phyloP scores from a whole-genome alignment of 208 protist species.

The Naegleria fowleri region DNA sequence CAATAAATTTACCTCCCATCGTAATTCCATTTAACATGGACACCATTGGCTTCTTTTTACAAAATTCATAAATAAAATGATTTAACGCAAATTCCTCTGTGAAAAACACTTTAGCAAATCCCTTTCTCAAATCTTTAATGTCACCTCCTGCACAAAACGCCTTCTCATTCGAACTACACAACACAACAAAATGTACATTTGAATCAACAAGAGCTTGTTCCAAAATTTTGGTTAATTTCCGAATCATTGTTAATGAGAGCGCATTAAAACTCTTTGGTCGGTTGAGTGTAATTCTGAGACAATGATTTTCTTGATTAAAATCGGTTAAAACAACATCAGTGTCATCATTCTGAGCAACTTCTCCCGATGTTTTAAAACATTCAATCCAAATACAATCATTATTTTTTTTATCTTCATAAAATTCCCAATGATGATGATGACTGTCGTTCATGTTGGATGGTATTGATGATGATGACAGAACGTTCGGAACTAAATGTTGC shows the following conservation, averaged over 20 bases:
- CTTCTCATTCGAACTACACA: neutral
- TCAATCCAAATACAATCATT: too few species aligned
- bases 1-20: conserved; percentile 33
- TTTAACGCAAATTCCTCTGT: neutral
- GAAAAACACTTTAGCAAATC: neutral
- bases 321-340: neutral
- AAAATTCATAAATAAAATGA: neutral
- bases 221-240: neutral
- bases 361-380: too few species aligned
- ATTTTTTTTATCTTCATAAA: too few species aligned
- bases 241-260: neutral
- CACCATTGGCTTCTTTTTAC: conserved; percentile 1
- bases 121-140: neutral
- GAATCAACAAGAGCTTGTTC: neutral
- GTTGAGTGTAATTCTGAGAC: neutral
- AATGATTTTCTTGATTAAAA: neutral
- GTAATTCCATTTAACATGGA: conserved; percentile 26
- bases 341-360: neutral
- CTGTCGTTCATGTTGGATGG: too few species aligned
- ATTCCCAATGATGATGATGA: too few species aligned
- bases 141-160: conserved; percentile 34
- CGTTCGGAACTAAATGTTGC: too few species aligned
- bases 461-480: too few species aligned
- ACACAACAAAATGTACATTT: neutral
- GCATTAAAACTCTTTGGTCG: neutral